phyloP scores from a whole-genome alignment of 352 stramenopile species.

The Globisporangium splendens region DNA sequence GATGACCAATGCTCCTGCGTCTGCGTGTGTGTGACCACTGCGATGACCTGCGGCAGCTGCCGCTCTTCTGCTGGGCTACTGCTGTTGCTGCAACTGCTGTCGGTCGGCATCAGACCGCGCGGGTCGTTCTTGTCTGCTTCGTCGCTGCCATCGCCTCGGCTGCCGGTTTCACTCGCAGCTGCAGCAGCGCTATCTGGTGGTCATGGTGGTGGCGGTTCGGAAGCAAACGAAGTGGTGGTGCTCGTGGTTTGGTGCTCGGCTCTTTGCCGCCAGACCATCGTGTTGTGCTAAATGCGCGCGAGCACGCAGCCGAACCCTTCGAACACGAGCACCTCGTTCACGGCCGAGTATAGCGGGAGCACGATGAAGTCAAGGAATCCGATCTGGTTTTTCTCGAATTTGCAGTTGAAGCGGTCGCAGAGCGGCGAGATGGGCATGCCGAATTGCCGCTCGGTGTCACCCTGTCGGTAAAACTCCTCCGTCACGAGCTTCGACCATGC shows the following conservation, averaged over 20 bases:
- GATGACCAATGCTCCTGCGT: no score
- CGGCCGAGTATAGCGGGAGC: constrained; percentile 55
- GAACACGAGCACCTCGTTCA: constrained; percentile 43
- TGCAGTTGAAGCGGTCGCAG: constrained; percentile 42
- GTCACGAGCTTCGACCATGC: constrained; percentile 56
- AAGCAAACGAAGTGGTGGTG: background rate
- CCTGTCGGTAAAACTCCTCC: constrained; percentile 71
- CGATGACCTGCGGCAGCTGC: constrained; percentile 4
- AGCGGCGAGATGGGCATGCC: constrained; percentile 55
- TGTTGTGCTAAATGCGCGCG: constrained; percentile 43
- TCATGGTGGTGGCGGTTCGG: no score
- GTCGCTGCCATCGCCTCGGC: constrained; percentile 5
- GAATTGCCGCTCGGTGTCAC: constrained; percentile 59
- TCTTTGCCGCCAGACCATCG: constrained; percentile 35
- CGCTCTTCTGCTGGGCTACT: no score
- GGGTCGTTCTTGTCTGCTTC: background rate
- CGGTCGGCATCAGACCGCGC: background rate
- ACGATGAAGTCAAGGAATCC: constrained; percentile 76
- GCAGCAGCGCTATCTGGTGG: background rate
- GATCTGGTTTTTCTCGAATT: constrained; percentile 70
- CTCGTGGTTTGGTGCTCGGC: constrained; percentile 5
- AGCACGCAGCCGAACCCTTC: constrained; percentile 44
- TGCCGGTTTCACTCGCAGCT: background rate
- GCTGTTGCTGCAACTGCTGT: background rate
- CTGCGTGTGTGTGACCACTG: background rate